These are phyloP conservation scores for Setomelanomma holmii DNA, from an alignment of 2,329 filamentous ascomycete genomes.

Conservation along the genomic window DNA sequence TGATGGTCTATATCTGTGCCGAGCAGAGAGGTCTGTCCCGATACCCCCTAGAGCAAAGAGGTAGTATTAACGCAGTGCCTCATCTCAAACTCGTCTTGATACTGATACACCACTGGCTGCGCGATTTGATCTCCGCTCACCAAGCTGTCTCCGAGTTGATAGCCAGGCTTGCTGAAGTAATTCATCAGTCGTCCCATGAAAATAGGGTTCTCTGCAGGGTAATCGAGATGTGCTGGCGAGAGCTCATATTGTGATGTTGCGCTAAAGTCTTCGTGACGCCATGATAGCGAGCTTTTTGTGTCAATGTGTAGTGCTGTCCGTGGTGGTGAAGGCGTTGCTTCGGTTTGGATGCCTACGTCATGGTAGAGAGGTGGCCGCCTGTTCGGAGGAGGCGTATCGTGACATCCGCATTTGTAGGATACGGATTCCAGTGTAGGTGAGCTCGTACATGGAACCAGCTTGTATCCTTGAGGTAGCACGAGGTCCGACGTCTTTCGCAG, in stretches of 20 bases:
- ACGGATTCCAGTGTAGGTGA: neutral
- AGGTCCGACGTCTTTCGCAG: neutral
- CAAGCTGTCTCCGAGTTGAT: conserved; percentile 43
- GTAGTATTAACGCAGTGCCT: conserved; percentile 13
- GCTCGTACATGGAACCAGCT: neutral
- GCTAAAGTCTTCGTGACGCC: conserved; percentile 11
- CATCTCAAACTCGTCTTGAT: conserved; percentile 25
- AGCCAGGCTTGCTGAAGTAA: conserved; percentile 42
- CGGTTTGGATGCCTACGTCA: conserved; percentile 35
- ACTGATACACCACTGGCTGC: conserved; percentile 16
- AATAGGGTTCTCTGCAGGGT: conserved; percentile 22
- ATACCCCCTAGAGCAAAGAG: neutral
- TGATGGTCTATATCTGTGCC: too few species aligned
- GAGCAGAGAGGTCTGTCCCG: neutral
- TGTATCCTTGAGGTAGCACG: neutral
- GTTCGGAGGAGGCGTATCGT: conserved; percentile 1
- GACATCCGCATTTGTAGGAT: conserved; percentile 24
- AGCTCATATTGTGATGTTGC: conserved; percentile 21
- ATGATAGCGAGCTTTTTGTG: conserved; percentile 10
- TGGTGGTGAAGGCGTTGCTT: conserved; percentile 13
- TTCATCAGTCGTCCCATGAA: conserved; percentile 42
- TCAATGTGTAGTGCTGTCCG: conserved; percentile 19
- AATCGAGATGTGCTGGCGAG: conserved; percentile 21
- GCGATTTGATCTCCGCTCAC: conserved; percentile 28
- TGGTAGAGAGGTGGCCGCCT: conserved; percentile 18